phyloP scores from a whole-genome alignment of 2,329 filamentous ascomycete species.

The Xylariaceae sp. region DNA sequence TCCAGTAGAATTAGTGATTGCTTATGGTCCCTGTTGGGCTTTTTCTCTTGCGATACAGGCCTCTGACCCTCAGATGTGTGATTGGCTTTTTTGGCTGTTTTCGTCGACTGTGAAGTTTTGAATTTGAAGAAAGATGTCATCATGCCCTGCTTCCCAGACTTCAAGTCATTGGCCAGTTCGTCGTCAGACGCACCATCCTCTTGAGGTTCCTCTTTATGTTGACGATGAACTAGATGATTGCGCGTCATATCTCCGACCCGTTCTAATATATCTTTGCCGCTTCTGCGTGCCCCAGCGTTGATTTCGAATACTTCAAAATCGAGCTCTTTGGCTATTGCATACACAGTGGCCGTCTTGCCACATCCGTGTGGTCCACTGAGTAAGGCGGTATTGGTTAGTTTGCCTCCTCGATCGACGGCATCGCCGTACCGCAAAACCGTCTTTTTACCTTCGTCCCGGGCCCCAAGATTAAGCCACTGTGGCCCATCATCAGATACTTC shows the following conservation, averaged over 20 bases:
- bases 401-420: slow-evolving; percentile 26
- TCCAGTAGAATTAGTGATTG: slow-evolving; percentile 93
- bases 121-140: slow-evolving; percentile 77
- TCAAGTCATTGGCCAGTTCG: slow-evolving; percentile 51
- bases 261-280: slow-evolving; percentile 84
- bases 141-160: slow-evolving; percentile 67
- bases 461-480: slow-evolving; percentile 37
- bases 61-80: slow-evolving; percentile 4
- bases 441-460: slow-evolving; percentile 40
- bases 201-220: slow-evolving; percentile 32
- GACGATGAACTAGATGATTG: slow-evolving; percentile 75
- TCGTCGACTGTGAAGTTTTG: slow-evolving; percentile 32
- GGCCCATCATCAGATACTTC: slow-evolving; percentile 60
- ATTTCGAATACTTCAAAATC: slow-evolving; percentile 95
- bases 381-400: slow-evolving; percentile 69
- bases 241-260: slow-evolving; percentile 94
- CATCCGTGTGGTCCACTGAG: slow-evolving; percentile 85
- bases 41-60: slow-evolving; percentile 28
- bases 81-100: slow-evolving; percentile 29
- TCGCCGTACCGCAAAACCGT: slow-evolving; percentile 46
- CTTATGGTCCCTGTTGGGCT: slow-evolving; percentile 58
- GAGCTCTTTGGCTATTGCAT: slow-evolving; percentile 86
- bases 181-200: slow-evolving; percentile 36
- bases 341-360: slow-evolving; percentile 89
- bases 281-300: slow-evolving; percentile 75